Conservation (phyloP, 495 filamentous ascomycete species). For the Xylaria bambusicola region DNA sequence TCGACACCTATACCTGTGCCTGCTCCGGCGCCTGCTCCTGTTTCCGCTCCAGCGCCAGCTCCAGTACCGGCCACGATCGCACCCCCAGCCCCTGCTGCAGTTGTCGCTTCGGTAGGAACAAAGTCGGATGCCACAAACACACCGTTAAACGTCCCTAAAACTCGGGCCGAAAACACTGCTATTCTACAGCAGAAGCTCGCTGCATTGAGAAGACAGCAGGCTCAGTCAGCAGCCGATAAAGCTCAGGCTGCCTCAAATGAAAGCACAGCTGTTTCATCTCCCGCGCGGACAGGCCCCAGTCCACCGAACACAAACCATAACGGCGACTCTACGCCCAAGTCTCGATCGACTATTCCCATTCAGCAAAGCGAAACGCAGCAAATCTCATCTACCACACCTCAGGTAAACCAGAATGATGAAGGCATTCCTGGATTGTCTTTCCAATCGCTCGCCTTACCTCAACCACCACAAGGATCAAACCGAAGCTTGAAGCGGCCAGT, state of each 20-base stretch:
- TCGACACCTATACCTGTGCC: not conserved
- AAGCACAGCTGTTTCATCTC: slow-evolving; percentile 8
- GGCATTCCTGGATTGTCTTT: slow-evolving; percentile 30
- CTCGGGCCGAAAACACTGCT: slow-evolving; percentile 46
- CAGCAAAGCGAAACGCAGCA: slow-evolving; percentile 9
- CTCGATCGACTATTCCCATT: not conserved
- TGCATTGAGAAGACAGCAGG: slow-evolving; percentile 48
- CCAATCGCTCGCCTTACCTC: slow-evolving; percentile 12
- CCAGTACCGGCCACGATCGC: slow-evolving; percentile 8
- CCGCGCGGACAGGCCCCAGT: not conserved
- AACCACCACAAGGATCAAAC: slow-evolving; percentile 16
- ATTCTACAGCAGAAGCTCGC: slow-evolving; percentile 50
- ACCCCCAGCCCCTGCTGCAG: slow-evolving; percentile 3
- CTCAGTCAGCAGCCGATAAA: slow-evolving; percentile 36
- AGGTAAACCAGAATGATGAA: slow-evolving; percentile 21
- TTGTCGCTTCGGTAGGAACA: slow-evolving; percentile 11
- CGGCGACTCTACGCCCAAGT: slow-evolving; percentile 5
- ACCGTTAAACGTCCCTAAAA: slow-evolving; percentile 33
- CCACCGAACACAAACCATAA: not conserved
- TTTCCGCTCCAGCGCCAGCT: not conserved
- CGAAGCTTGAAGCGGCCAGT: slow-evolving; percentile 74
- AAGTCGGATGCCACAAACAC: slow-evolving; percentile 20
- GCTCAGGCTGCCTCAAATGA: slow-evolving; percentile 17
- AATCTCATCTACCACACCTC: slow-evolving; percentile 17
- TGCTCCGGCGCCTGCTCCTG: not conserved